Percentiles rank a stretch among this genome's conserved stretches.
Conservation (phyloP, 2,329 filamentous ascomycete genomes). For the Fusarium chlamydosporum region DNA sequence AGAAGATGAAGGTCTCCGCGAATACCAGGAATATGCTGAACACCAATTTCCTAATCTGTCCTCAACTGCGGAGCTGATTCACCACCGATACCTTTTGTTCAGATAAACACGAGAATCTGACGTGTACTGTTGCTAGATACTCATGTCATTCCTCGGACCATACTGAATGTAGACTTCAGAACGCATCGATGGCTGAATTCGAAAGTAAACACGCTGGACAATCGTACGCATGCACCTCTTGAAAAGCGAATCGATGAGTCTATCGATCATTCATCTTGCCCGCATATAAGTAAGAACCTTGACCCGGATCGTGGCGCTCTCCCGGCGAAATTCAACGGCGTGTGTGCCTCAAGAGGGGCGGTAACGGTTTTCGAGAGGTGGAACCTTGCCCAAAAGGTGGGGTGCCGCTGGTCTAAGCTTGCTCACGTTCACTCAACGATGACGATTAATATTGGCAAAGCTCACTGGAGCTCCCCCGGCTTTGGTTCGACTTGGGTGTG, state of each 20-base stretch:
- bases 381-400: slow-evolving; percentile 22
- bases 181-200: neutral
- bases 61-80: neutral
- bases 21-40: neutral
- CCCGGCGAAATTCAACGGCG: slow-evolving; percentile 36
- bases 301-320: slow-evolving; percentile 41
- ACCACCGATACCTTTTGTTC: neutral
- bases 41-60: neutral
- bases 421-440: slow-evolving; percentile 32
- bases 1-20: slow-evolving; percentile 1
- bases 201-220: neutral
- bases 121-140: neutral
- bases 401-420: slow-evolving; percentile 25
- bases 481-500: neutral
- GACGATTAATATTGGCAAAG: slow-evolving; percentile 23
- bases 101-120: neutral
- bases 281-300: slow-evolving; percentile 27
- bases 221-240: neutral
- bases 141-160: neutral
- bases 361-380: slow-evolving; percentile 41
- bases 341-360: slow-evolving; percentile 17
- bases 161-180: neutral
- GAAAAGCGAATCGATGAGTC: slow-evolving; percentile 9
- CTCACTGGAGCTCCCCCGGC: slow-evolving; percentile 9
- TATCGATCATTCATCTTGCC: slow-evolving; percentile 29